These are phyloP conservation scores for Ilex paraguariensis DNA, from an alignment of 305 asterid species.

Conservation along the genomic window DNA sequence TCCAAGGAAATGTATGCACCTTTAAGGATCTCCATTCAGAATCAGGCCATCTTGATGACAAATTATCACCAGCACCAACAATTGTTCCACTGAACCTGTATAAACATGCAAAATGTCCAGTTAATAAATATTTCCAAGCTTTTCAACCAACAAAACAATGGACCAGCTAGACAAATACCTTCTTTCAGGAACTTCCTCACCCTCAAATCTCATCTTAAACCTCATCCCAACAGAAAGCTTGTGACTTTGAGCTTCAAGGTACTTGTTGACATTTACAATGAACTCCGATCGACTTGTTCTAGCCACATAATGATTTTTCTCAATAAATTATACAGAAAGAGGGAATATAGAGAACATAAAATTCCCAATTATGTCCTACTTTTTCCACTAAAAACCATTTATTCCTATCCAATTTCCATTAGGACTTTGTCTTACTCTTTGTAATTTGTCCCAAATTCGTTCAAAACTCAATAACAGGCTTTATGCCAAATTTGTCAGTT, in stretches of 20 bases:
- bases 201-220: slow-evolving; percentile 32
- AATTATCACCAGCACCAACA: slow-evolving; percentile 14
- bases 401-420: too few relatives aligned
- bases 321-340: not conserved
- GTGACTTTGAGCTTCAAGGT: slow-evolving; percentile 20
- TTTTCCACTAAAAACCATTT: too few relatives aligned
- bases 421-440: too few relatives aligned
- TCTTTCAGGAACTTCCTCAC: slow-evolving; percentile 30
- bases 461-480: too few relatives aligned
- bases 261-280: slow-evolving; percentile 21
- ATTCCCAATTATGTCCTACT: too few relatives aligned
- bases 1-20: not conserved
- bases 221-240: slow-evolving; percentile 27
- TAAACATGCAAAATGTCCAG: not conserved
- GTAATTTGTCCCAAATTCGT: too few relatives aligned
- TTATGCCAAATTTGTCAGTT: too few relatives aligned
- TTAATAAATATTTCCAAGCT: not conserved
- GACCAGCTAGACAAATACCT: slow-evolving; percentile 12
- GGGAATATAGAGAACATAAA: not conserved
- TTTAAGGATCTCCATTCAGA: slow-evolving; percentile 23
- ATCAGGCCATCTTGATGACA: slow-evolving; percentile 17
- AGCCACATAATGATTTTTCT: slow-evolving; percentile 1
- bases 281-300: slow-evolving; percentile 29
- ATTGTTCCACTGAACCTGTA: slow-evolving; percentile 22
- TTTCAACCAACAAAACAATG: not conserved